Conservation (phyloP, 1,284 basidiomycete species). For the Chondrostereum purpureum region DNA sequence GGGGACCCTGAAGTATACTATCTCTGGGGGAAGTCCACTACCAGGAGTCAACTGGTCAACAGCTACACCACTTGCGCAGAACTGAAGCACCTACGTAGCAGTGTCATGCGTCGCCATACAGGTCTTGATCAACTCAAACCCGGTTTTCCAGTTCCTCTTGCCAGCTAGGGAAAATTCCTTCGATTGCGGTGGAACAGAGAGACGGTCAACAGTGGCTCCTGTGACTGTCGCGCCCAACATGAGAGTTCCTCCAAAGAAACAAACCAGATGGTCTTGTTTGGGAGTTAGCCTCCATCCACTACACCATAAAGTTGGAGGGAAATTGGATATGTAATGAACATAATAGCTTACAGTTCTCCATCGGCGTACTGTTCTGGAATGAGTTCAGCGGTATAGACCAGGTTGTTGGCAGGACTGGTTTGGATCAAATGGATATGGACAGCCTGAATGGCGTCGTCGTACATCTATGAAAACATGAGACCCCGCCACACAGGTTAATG, state of each 20-base stretch:
- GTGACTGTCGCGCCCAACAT: slow-evolving; percentile 84
- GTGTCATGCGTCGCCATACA: slow-evolving; percentile 88
- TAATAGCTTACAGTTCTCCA: slow-evolving; percentile 43
- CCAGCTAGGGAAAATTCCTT: slow-evolving; percentile 50
- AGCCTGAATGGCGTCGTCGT: slow-evolving; percentile 76
- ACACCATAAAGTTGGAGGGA: slow-evolving; percentile 1
- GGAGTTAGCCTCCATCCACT: slow-evolving; percentile 69
- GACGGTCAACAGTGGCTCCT: slow-evolving; percentile 37
- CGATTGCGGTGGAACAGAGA: slow-evolving; percentile 56
- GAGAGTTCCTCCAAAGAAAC: slow-evolving; percentile 89
- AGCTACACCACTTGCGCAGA: neutral
- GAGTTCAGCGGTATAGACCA: slow-evolving; percentile 83
- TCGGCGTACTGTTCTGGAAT: slow-evolving; percentile 41
- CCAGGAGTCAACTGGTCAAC: slow-evolving; percentile 5
- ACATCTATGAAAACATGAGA: slow-evolving; percentile 55
- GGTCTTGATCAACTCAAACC: slow-evolving; percentile 77
- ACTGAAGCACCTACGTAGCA: slow-evolving; percentile 54
- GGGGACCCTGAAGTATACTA: slow-evolving; percentile 66
- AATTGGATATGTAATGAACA: slow-evolving; percentile 3
- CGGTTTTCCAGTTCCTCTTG: slow-evolving; percentile 76
- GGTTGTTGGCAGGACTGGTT: slow-evolving; percentile 46
- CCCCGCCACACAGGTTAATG: neutral
- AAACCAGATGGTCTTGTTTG: slow-evolving; percentile 95
- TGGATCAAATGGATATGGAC: slow-evolving; percentile 75
- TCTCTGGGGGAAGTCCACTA: slow-evolving; percentile 80